Percentiles rank a stretch among this genome's conserved stretches.
Conservation (phyloP, 2,329 filamentous ascomycete species). For the Fusarium secorum region DNA sequence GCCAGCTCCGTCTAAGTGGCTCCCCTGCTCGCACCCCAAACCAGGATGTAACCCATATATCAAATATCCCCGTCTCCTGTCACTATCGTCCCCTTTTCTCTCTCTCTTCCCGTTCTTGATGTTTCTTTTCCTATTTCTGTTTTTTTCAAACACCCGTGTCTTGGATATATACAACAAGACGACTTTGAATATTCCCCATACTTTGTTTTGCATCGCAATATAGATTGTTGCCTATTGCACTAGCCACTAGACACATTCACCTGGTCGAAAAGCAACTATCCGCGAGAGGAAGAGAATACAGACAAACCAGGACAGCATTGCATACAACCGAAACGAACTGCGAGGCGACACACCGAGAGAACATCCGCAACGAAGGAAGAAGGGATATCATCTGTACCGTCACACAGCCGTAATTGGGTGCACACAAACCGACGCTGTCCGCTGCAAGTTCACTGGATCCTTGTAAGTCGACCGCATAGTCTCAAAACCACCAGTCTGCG, state of each 20-base stretch:
- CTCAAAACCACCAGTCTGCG: conserved; percentile 6
- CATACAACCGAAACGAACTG: conserved; percentile 26
- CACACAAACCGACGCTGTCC: conserved; percentile 25
- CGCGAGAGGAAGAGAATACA: conserved; percentile 8
- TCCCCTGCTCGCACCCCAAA: conserved; percentile 4
- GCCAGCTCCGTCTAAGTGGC: conserved; percentile 28
- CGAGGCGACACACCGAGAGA: conserved; percentile 17
- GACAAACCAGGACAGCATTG: conserved; percentile 2
- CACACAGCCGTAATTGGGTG: conserved; percentile 24
- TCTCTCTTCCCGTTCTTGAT: conserved; percentile 32
- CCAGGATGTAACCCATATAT: conserved; percentile 29
- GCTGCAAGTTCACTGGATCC: conserved; percentile 22
- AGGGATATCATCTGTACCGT: conserved; percentile 9
- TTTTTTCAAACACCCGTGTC: conserved; percentile 15
- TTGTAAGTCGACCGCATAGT: conserved; percentile 38
- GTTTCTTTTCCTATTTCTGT: conserved; percentile 27
- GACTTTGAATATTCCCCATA: conserved; percentile 6
- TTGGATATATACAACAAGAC: conserved; percentile 9
- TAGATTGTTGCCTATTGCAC: conserved; percentile 5
- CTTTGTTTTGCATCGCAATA: conserved; percentile 4
- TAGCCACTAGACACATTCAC: conserved; percentile 5
- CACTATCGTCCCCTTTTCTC: conserved; percentile 31
- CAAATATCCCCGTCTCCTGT: conserved; percentile 33
- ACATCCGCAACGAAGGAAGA: background rate
- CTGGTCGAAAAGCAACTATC: conserved; percentile 13